Percentiles rank a stretch among this genome's conserved stretches.
These are phyloP conservation scores for Candida easanensis DNA, from an alignment of 805 yeast species.

Conservation along the genomic window DNA sequence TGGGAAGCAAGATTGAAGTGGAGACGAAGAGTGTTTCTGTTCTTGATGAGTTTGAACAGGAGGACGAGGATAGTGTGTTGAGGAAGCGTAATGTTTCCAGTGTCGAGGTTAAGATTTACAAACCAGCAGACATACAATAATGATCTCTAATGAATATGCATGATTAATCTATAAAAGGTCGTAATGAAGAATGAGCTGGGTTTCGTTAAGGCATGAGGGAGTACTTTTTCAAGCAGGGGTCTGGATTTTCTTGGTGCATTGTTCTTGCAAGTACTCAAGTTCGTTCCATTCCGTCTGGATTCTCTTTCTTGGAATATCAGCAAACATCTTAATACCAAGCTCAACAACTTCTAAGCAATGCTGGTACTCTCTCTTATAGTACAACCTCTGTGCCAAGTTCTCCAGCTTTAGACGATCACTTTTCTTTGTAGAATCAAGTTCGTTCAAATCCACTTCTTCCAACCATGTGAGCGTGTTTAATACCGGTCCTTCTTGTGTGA, in stretches of 20 bases:
- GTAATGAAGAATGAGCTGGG: too few species aligned
- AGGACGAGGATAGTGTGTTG: constrained; percentile 30
- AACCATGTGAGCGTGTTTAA: constrained; percentile 47
- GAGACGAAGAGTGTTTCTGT: constrained; percentile 65
- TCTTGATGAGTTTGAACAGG: constrained; percentile 59
- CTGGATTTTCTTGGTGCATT: constrained; percentile 32
- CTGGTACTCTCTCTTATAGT: constrained; percentile 49
- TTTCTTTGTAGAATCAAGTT: constrained; percentile 39
- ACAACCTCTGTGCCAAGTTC: constrained; percentile 62
- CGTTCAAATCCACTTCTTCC: constrained; percentile 27
- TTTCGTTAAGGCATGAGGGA: too few species aligned
- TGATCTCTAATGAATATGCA: background rate
- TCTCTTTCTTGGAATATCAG: constrained; percentile 35
- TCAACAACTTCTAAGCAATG: constrained; percentile 48
- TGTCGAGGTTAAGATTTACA: constrained; percentile 39
- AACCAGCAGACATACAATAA: constrained; percentile 7
- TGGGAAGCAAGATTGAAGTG: constrained; percentile 53
- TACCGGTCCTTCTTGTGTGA: constrained; percentile 54
- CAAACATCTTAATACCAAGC: constrained; percentile 33
- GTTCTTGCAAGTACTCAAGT: constrained; percentile 41
- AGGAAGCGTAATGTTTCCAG: constrained; percentile 40
- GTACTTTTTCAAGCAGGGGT: background rate
- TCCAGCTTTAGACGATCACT: constrained; percentile 53
- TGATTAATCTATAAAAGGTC: too few species aligned
- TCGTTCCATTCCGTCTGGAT: constrained; percentile 51